phyloP scores from a whole-genome alignment of 306 rosid genomes.

The Dalbergia cochinchinensis region DNA sequence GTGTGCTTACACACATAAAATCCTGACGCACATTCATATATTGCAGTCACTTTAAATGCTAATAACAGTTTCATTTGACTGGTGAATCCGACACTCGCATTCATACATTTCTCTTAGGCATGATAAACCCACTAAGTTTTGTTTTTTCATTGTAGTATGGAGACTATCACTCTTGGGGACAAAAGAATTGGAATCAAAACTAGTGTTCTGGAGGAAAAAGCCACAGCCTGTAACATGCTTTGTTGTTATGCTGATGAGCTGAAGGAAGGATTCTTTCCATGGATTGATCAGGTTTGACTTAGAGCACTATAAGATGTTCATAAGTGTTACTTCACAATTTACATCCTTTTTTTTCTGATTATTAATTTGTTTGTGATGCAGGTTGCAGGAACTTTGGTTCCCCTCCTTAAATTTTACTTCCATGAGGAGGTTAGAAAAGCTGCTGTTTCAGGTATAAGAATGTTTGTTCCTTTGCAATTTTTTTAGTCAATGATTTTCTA shows the following conservation, averaged over 20 bases:
- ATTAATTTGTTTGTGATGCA: slow-evolving; percentile 43
- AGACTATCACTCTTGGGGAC: slow-evolving; percentile 97
- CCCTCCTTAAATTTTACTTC: slow-evolving; percentile 94
- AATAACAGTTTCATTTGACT: slow-evolving; percentile 12
- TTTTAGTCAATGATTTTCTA: not conserved
- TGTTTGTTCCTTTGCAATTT: slow-evolving; percentile 21
- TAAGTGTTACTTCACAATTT: slow-evolving; percentile 10
- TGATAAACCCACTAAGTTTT: slow-evolving; percentile 33
- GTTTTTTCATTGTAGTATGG: slow-evolving; percentile 74
- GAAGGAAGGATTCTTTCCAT: slow-evolving; percentile 98
- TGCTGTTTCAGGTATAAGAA: slow-evolving; percentile 87
- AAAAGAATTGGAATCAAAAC: slow-evolving; percentile 98
- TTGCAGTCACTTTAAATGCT: not conserved
- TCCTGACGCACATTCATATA: not conserved
- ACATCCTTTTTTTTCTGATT: not conserved
- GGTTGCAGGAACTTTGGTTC: slow-evolving; percentile 97
- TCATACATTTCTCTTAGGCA: slow-evolving; percentile 6
- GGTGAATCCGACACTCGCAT: slow-evolving; percentile 29
- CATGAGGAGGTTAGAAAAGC: slow-evolving; percentile 99
- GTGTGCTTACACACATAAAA: not conserved
- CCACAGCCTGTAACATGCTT: slow-evolving; percentile 99
- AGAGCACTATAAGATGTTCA: slow-evolving; percentile 6
- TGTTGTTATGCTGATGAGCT: slow-evolving; percentile 99
- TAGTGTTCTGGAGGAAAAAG: slow-evolving; percentile 97
- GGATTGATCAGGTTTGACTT: slow-evolving; percentile 95